Base-by-base conservation (phyloP, 2,329 filamentous ascomycete species). In the Diaporthe aspalathi region DNA sequence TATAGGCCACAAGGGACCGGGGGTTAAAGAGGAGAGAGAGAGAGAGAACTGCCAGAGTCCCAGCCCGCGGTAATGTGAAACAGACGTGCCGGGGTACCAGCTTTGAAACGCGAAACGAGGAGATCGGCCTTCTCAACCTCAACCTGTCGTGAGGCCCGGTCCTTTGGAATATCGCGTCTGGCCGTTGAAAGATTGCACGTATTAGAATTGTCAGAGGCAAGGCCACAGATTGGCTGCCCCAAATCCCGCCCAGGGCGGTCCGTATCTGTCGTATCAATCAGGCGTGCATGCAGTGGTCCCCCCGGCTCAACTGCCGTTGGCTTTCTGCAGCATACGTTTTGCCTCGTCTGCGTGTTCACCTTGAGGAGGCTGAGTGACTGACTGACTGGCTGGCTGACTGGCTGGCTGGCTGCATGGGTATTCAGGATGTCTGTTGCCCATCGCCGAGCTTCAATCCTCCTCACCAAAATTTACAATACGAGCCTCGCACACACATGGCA, bases 31-130 rank as follows among this genome's bases (percentile, higher is more conserved):
- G 9, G 22, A n/a, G 22, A 27, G 47, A 16, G 35, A 38, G 35
- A 38, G 35, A 38, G 35, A 12, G 5, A 9, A 8, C 35, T 38
- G 35, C 6, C 17, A 35, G 24, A 63, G 29, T 24, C 12, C 57
- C 57, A 49, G 22, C 7, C 45, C 60, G 60, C 60, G 60, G 60
- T 65, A 50, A 65, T 50, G 20, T 65, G 60, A 65, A 65, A 65
- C 60, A 65, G 60, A 50, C 60, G 29, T 65, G 60, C 35, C 45
- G 43, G 60, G 45, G 29, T 16, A 24, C n/a, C 27, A n/a, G 38
- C 20, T 65, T 27, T 65, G 60, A 65, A 65, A 65, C 60, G 60
- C 45, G 45, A 65, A 35, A 50, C 60, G 60, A 65, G 9, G 29
- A 35, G 17, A 24, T 20, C 43, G 22, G 35, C 35, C 45, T n/a